Base-by-base conservation (phyloP, 208 protist genomes). In the Crithidia acanthocephali region DNA sequence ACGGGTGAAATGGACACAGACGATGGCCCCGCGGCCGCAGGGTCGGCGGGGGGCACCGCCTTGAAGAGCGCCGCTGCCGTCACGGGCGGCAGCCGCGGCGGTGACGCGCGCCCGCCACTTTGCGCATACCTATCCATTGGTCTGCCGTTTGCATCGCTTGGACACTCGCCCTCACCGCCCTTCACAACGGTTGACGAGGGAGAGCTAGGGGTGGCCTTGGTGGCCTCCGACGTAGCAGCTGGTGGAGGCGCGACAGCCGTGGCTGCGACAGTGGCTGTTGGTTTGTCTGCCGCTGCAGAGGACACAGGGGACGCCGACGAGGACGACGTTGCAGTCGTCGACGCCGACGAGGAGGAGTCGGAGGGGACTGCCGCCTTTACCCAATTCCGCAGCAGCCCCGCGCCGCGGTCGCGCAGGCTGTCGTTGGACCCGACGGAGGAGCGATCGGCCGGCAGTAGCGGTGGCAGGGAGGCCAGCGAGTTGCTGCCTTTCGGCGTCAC, bases 371-470 rank as follows among this genome's bases (percentile, higher is more conserved):
- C 8, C 23, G 56, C 35, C 33, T 61, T 70, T 20, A 77, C 72
- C 63, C 72, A 77, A 10, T 62, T 62, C 2, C 64, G 72, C 23
- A 71, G 7, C 15, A 66, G 48, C 10, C 52, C 72, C n/a, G 33
- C 58, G 9, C 64, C 63, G 32, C 58, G 32, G 2, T 66, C 72
- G 2, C 64, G 63, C 27, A 57, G 5, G n/a, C 53, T 37, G 15
- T 77, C 57, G n/a, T 18, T 52, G 11, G 53, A 33, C 11, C 28
- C 58, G 7, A 44, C 40, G 8, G 57, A 61, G 8, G 56, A 57
- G 25, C 40, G 73, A 32, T 67, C 64, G 2, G 74, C 32, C 2
- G 74, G 74, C 60, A 84, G 59, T 9, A 81, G 55, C 5, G 80
- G 80, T n/a, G 74, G 80, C 9, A 84, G 63, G 2, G 68, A 60